Evolutionary conservation across 1,284 basidiomycete species (phyloP), one percentile per base, ranked within the genome.

Genomic region (Schizophyllum amplum): DNA sequence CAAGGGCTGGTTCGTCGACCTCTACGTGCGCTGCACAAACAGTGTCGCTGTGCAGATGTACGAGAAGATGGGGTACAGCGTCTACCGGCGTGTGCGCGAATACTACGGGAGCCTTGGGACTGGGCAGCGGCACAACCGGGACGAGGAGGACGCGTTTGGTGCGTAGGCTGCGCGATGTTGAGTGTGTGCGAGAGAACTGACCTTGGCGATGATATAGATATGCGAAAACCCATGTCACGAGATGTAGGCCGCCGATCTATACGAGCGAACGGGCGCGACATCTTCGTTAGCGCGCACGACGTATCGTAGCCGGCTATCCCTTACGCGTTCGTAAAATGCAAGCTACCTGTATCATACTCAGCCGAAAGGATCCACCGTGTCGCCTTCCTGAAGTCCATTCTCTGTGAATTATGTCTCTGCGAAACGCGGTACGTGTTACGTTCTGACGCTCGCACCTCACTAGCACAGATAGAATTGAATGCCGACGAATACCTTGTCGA

Each of bases 71-170:
- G 92, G 90, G 3, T 96, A 96, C 65, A 89, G 86, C 63, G 90
- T 95, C 13, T 96, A 90, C 70, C 76, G 92, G 46, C 75, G 87
- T 58, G 92, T 96, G 50, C 78, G 81, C 59, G 90, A 91, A 65
- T 96, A 96, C 70, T 96, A 96, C 71, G 87, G 86, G 13, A 86
- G 78, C 57, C 72, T 92, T 9, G 86, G 86, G 1, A 68, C 81
- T 52, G 76, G 63, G 46, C 82, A 87, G 9, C 81, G 81, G 60
- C 84, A 82, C 7, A 80, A 81, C 21, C 75, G 80, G 64, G 89
- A 92, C 57, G 92, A 95, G 66, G 91, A 93, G 66, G 92, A 96
- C 69, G 94, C 90, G 15, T 95, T 87, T 70, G 93, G 92, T 93
- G 70, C 64, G 89, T 81, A 7, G 13, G 15, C 53, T 21, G 42